Conservation (phyloP, 2,329 filamentous ascomycete species). For the Penicillium sp. region DNA sequence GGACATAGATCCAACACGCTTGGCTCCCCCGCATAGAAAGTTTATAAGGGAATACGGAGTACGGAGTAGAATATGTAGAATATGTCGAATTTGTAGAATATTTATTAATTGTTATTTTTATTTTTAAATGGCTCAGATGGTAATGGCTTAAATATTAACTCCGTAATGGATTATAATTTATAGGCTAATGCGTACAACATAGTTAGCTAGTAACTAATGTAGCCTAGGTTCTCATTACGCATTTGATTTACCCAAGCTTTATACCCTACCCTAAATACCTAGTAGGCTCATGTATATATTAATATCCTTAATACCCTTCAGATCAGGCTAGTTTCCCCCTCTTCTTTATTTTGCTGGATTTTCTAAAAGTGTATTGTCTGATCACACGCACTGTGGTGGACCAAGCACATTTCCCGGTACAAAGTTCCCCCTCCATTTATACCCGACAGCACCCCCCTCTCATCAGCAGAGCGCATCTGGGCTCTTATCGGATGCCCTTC, state of each 20-base stretch:
- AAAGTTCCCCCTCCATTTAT: slow-evolving; percentile 7
- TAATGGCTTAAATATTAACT: not conserved
- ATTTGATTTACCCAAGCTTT: slow-evolving; percentile 10
- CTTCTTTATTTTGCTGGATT: slow-evolving; percentile 1
- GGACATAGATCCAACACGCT: slow-evolving; percentile 19
- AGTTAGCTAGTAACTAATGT: slow-evolving; percentile 13
- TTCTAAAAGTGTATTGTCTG: slow-evolving; percentile 6
- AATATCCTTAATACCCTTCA: slow-evolving; percentile 2
- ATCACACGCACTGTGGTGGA: slow-evolving; percentile 11
- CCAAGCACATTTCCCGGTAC: slow-evolving; percentile 10
- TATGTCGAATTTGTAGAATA: not conserved
- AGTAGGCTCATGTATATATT: not conserved
- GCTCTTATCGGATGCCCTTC: slow-evolving; percentile 2
- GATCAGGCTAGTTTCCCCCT: not conserved
- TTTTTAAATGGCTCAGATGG: not conserved
- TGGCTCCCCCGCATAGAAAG: slow-evolving; percentile 28
- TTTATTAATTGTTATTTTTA: not conserved
- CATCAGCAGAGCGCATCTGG: not conserved
- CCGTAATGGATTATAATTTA: not conserved
- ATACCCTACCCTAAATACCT: not conserved
- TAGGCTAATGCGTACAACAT: slow-evolving; percentile 1
- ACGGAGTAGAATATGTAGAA: not conserved
- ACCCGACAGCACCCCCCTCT: slow-evolving; percentile 4
- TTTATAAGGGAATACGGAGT: slow-evolving; percentile 11
- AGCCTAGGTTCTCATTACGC: slow-evolving; percentile 18